Percentiles rank a stretch among this genome's conserved stretches.
Evolutionary conservation across 2,329 filamentous ascomycete species (phyloP).

Genomic region (Endothia cerciana): DNA sequence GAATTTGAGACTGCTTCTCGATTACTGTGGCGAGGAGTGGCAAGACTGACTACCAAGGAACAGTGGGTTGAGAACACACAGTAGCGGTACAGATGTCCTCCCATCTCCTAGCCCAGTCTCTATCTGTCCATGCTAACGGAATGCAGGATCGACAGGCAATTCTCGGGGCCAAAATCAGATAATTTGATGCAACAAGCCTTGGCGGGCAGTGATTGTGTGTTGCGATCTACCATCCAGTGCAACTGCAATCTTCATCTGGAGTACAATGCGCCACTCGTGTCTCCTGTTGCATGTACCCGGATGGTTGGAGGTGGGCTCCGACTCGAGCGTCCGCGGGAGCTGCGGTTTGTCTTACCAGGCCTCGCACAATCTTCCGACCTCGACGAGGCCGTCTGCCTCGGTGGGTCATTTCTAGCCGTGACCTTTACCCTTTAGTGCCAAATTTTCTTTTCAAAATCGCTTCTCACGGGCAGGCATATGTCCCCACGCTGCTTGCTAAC

Average conservation of each 20-base stretch:
- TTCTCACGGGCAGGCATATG: no score
- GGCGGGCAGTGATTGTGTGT: background rate
- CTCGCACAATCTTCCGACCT: background rate
- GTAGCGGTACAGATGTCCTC: background rate
- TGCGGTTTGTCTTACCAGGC: background rate
- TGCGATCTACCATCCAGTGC: conserved; percentile 9
- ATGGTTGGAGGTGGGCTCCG: background rate
- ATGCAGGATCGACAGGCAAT: no score
- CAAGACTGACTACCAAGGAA: no score
- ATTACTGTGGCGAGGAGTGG: no score
- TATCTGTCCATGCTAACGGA: no score
- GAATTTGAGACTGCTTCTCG: no score
- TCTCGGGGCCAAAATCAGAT: no score
- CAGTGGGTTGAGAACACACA: no score
- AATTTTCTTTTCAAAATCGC: no score
- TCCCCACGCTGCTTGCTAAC: background rate
- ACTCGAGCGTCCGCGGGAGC: background rate
- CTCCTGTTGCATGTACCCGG: background rate
- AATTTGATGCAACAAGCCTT: conserved; percentile 9
- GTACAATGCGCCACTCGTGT: background rate
- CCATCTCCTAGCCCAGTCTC: no score
- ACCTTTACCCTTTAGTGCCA: background rate
- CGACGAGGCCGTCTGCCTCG: background rate
- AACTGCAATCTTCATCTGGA: background rate
- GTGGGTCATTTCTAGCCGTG: background rate